Conservation (phyloP, 1,139 yeast genomes). For the Hyphopichia khmerensis region DNA sequence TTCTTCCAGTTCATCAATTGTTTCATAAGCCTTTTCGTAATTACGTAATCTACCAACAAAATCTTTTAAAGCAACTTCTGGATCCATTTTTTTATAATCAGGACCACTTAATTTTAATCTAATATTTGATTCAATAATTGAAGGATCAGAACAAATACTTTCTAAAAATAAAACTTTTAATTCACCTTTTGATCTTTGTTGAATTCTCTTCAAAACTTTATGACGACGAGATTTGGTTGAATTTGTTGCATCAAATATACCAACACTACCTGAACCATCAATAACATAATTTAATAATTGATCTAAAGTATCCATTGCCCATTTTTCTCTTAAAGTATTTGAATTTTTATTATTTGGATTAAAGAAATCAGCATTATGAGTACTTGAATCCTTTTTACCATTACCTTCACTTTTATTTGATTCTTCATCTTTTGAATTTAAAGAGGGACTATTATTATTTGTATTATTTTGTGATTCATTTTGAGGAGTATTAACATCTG, state of each 20-base stretch:
- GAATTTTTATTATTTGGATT: constrained; percentile 73
- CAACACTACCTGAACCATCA: constrained; percentile 84
- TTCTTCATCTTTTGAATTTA: constrained; percentile 17
- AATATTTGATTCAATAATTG: constrained; percentile 78
- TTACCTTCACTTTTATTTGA: too few species aligned
- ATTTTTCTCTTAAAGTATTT: constrained; percentile 73
- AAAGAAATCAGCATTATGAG: constrained; percentile 81
- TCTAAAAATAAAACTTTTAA: constrained; percentile 83
- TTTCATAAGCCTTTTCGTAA: constrained; percentile 87
- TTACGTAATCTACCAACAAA: constrained; percentile 79
- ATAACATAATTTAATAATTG: constrained; percentile 78
- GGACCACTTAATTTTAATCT: constrained; percentile 89
- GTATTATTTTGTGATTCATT: constrained; percentile 18
- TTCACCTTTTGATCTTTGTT: constrained; percentile 67
- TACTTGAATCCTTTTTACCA: constrained; percentile 12
- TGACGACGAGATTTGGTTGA: constrained; percentile 75
- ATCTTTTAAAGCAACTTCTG: constrained; percentile 73
- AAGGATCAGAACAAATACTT: constrained; percentile 79
- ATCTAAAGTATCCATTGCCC: constrained; percentile 96
- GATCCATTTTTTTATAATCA: constrained; percentile 86
- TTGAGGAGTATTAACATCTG: constrained; percentile 52
- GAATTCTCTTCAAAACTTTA: constrained; percentile 67
- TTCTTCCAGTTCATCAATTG: constrained; percentile 79
- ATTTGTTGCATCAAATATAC: constrained; percentile 93
- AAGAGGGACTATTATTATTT: constrained; percentile 14